Evolutionary conservation across 306 rosid species (phyloP).

Genomic region (Morella rubra): DNA sequence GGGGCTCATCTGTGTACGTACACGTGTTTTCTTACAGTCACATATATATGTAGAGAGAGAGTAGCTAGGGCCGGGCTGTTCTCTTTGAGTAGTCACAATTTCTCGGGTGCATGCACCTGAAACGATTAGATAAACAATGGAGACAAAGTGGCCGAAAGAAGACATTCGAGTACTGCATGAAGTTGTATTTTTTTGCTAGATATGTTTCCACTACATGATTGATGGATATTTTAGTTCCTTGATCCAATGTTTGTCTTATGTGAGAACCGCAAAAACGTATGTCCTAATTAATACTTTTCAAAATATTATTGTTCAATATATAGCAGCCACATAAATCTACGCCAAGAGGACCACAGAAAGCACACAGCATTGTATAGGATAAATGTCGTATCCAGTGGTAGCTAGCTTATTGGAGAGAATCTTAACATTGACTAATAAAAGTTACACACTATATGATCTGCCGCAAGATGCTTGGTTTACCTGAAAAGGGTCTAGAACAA

Average conservation of each 20-base stretch:
- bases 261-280: not conserved
- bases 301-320: not conserved
- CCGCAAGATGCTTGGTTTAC: not conserved
- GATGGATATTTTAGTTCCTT: not conserved
- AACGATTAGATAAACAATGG: not conserved
- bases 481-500: slow-evolving; percentile 1
- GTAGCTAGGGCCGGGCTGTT: not conserved
- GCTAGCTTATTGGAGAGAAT: not conserved
- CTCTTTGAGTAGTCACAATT: not conserved
- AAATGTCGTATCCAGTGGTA: no score
- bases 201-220: not conserved
- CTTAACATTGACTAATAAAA: not conserved
- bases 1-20: not conserved
- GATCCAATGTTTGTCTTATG: not conserved
- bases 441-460: not conserved
- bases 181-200: not conserved
- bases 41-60: not conserved
- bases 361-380: not conserved
- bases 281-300: not conserved
- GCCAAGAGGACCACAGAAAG: not conserved
- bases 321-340: slow-evolving; percentile 5
- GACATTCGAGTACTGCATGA: not conserved
- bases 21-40: not conserved
- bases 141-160: not conserved
- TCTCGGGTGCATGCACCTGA: not conserved